Evolutionary conservation across 2,329 filamentous ascomycete species (phyloP).

Genomic region (Nigrospora sphaerica): DNA sequence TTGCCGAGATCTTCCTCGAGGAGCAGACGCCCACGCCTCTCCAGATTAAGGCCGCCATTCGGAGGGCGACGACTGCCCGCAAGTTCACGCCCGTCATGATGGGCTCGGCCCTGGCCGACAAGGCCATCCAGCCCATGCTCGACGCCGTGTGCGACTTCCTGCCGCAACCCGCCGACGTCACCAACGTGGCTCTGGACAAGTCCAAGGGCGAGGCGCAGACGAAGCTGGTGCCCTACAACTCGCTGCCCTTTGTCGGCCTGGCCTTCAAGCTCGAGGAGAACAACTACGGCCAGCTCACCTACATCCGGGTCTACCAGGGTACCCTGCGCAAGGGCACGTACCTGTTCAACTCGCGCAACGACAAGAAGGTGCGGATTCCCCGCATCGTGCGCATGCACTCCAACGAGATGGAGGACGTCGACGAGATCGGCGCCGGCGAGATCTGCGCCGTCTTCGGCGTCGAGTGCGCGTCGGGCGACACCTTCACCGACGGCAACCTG

Average conservation of each 20-base stretch:
- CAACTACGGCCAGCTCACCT: conserved; percentile 96
- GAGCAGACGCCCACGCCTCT: conserved; percentile 70
- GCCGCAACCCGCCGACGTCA: conserved; percentile 82
- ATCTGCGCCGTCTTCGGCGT: conserved; percentile 98
- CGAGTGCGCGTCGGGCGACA: conserved; percentile 95
- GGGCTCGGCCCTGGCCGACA: conserved; percentile 92
- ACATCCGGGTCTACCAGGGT: conserved; percentile 97
- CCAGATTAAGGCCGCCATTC: conserved; percentile 89
- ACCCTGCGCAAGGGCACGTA: conserved; percentile 80
- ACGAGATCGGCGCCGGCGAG: conserved; percentile 88
- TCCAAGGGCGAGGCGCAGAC: conserved; percentile 71
- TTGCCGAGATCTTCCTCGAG: conserved; percentile 89
- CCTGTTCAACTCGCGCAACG: conserved; percentile 86
- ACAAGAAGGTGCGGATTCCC: conserved; percentile 94
- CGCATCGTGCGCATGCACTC: conserved; percentile 99
- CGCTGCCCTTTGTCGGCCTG: conserved; percentile 86
- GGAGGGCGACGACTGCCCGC: conserved; percentile 76
- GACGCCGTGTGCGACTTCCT: conserved; percentile 95
- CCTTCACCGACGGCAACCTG: conserved; percentile 88
- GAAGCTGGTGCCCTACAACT: conserved; percentile 87
- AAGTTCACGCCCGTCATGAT: conserved; percentile 96
- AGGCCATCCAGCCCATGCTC: conserved; percentile 91
- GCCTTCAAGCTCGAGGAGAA: conserved; percentile 99
- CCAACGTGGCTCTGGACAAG: conserved; percentile 83
- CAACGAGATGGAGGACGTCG: conserved; percentile 97